Base-by-base conservation (phyloP, 106 monocot species). In the Platanthera zijinensis region DNA sequence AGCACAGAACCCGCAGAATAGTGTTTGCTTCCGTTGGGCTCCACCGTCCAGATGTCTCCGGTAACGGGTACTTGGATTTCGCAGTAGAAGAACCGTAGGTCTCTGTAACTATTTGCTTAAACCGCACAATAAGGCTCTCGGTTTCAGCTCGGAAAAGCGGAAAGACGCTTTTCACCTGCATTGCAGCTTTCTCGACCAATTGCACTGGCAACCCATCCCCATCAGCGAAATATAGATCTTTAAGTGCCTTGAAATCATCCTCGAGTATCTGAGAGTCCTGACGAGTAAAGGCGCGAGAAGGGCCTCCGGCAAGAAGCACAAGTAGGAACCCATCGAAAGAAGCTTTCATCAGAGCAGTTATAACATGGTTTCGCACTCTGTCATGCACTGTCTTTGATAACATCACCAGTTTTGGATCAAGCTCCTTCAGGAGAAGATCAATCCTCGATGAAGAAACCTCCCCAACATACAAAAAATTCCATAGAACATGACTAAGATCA, bases 11-110 rank as follows among this genome's bases (percentile, higher is more conserved):
- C 48, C 92, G 82, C 49, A 96, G 75, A 51, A 96, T 69, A 12
- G 95, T 96, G 70, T 96, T 96, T 28, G 92, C 76, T 18, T 96
- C 95, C 28, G 79, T 80, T 0, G 95, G 88, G 80, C 87, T 96
- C 95, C 95, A 96, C 54, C 87, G 84, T 4, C 96, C 90, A 1
- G 90, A 78, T 28, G 93, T 90, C 13, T 87, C 84, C 45, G 91
- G 91, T 63, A 90, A 51, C 2, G 86, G 91, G 18, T 54, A 82
- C 74, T 75, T 87, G 5, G 87, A 85, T 80, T 82, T 90, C 45
- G 81, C 69, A 69, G 81, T 61, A 69, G 59, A 8, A 61, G 88
- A 17, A 12, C 86, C 86, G 18, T 75, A 50, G 12, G 77, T 17
- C 69, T 88, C 88, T 7, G 48, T 54, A 19, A 88, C 73, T 75